These are phyloP conservation scores for Candida sanyaensis DNA, from an alignment of 1,139 yeast species.

Conservation along the genomic window DNA sequence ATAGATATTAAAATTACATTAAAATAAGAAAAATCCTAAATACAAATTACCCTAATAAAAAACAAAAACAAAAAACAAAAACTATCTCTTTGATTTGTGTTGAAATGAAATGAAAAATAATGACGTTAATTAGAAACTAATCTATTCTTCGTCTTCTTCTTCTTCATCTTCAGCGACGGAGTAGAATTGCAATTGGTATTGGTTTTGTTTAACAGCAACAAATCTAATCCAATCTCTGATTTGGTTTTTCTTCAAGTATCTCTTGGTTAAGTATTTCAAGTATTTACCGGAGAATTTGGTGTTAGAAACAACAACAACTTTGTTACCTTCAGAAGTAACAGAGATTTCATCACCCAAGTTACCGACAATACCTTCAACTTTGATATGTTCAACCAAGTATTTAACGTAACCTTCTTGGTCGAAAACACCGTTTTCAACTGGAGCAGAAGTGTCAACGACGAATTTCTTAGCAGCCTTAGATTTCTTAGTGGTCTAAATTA, in stretches of 20 bases:
- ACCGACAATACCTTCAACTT: conserved; percentile 95
- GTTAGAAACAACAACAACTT: conserved; percentile 86
- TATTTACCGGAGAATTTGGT: conserved; percentile 99
- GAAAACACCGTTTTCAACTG: conserved; percentile 96
- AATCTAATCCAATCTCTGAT: conserved; percentile 99
- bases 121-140: conserved; percentile 13
- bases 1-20: conserved; percentile 1
- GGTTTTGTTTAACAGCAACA: conserved; percentile 94
- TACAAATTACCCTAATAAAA: conserved; percentile 1
- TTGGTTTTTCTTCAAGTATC: conserved; percentile 99
- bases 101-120: not conserved
- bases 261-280: conserved; percentile 98
- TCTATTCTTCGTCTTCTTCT: conserved; percentile 85
- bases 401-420: conserved; percentile 98
- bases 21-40: not conserved
- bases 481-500: conserved; percentile 72
- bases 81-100: not conserved
- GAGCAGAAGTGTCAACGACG: conserved; percentile 96
- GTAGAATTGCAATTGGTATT: conserved; percentile 99
- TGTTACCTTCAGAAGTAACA: conserved; percentile 80
- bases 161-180: conserved; percentile 95
- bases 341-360: conserved; percentile 96
- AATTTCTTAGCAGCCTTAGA: conserved; percentile 81
- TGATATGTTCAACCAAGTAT: conserved; percentile 98
- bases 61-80: not conserved